phyloP scores from a whole-genome alignment of 305 asterid species.

The Caryopteris hybrid region DNA sequence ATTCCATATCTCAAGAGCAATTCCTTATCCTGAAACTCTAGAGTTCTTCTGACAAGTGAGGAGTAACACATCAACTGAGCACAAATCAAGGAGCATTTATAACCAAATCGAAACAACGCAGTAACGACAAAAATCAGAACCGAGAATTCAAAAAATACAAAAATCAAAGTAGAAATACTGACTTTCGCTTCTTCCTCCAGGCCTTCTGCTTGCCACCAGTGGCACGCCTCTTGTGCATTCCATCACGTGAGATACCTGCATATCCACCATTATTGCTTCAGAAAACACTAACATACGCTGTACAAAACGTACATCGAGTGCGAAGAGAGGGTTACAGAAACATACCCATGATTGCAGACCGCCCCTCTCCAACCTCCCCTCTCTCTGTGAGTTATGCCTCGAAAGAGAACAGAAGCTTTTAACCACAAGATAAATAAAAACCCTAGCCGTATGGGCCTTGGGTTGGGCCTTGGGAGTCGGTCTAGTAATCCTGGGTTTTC shows the following conservation, averaged over 20 bases:
- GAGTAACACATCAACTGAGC: neutral
- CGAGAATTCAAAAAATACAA: neutral
- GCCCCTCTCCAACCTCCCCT: neutral
- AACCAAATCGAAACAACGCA: no score
- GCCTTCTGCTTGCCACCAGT: conserved; percentile 62
- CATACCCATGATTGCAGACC: conserved; percentile 20
- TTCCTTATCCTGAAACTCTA: neutral
- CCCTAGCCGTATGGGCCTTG: conserved; percentile 10
- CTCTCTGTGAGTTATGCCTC: neutral
- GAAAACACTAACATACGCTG: neutral
- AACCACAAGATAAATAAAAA: neutral
- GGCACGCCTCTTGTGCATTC: conserved; percentile 66
- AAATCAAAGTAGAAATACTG: neutral
- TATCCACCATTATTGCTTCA: conserved; percentile 8
- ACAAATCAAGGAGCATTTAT: no score
- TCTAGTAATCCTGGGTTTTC: neutral
- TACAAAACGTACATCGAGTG: neutral
- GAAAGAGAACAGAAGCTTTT: no score
- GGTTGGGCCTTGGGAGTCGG: neutral
- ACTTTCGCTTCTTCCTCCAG: conserved; percentile 73
- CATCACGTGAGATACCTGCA: conserved; percentile 52
- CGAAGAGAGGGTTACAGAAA: neutral
- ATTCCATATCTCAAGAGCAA: neutral
- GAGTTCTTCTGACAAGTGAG: neutral
- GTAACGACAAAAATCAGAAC: neutral